Percentiles rank a stretch among this genome's conserved stretches.
phyloP scores from a whole-genome alignment of 495 filamentous ascomycete genomes.

The Lichenothelia convexa region DNA sequence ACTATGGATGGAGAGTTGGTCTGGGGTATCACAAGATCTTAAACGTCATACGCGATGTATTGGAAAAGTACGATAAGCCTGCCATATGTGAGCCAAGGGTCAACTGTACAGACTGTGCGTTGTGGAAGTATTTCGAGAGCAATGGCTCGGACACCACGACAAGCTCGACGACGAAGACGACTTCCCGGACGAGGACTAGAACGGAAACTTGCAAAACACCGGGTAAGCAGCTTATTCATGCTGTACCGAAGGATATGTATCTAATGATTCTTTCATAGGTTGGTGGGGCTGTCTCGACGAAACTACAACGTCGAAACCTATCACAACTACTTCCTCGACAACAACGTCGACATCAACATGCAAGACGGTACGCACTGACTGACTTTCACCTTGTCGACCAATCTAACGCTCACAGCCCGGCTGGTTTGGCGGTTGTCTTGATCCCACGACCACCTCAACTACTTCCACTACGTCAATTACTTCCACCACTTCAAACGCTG shows the following conservation, averaged over 20 bases:
- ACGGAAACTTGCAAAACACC: conserved; percentile 81
- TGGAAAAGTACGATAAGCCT: conserved; percentile 60
- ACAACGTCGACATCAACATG: too few relatives aligned
- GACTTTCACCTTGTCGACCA: too few relatives aligned
- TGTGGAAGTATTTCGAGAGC: conserved; percentile 87
- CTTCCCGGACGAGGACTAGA: conserved; percentile 38
- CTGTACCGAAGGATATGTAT: neutral
- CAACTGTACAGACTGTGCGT: conserved; percentile 77
- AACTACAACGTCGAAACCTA: conserved; percentile 26
- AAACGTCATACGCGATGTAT: conserved; percentile 66
- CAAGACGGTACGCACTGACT: too few relatives aligned
- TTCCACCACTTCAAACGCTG: conserved; percentile 2
- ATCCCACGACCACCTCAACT: conserved; percentile 22
- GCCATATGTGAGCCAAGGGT: conserved; percentile 52
- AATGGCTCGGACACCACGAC: conserved; percentile 66
- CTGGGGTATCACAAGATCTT: conserved; percentile 73
- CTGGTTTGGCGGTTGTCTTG: conserved; percentile 27
- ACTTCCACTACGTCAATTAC: conserved; percentile 16
- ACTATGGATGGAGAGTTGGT: conserved; percentile 77
- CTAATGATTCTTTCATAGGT: conserved; percentile 13
- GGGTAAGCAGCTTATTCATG: conserved; percentile 14
- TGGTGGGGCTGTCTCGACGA: conserved; percentile 62
- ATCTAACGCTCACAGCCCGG: too few relatives aligned
- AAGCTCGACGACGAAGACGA: conserved; percentile 29
- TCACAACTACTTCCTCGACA: conserved; percentile 26